Conservation (phyloP, 176 grass and related monocot species). For the Bolboschoenus planiculmis region DNA sequence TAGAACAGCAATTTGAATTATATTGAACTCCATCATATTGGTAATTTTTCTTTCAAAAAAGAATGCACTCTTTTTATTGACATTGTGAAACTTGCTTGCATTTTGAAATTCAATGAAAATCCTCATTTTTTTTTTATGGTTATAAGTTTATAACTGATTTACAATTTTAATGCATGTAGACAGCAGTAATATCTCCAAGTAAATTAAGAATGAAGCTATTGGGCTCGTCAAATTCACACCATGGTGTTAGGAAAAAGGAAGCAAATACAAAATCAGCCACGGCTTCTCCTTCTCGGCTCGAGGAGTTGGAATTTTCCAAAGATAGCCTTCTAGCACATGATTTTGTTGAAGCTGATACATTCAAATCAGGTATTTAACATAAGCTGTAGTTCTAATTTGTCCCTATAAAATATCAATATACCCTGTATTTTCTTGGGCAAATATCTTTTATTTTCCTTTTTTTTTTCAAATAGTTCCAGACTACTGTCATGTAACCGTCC, state of each 20-base stretch:
- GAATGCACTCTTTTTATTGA: background rate
- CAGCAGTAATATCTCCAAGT: conserved; percentile 59
- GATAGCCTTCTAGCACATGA: conserved; percentile 60
- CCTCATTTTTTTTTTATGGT: background rate
- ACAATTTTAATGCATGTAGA: conserved; percentile 28
- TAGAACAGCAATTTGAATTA: background rate
- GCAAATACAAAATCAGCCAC: conserved; percentile 33
- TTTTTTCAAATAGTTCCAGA: too few relatives aligned
- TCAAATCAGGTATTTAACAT: background rate
- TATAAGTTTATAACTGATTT: background rate
- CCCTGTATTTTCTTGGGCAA: background rate
- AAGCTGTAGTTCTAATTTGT: background rate
- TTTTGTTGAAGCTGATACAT: conserved; percentile 31
- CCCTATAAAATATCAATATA: background rate
- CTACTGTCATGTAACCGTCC: too few relatives aligned
- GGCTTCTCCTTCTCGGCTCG: conserved; percentile 49
- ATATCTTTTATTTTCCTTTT: too few relatives aligned
- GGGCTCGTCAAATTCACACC: conserved; percentile 33
- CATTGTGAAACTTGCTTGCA: background rate
- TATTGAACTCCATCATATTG: background rate
- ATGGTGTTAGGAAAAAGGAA: conserved; percentile 30
- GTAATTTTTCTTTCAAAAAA: background rate
- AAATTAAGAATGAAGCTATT: conserved; percentile 82
- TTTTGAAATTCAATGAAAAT: background rate
- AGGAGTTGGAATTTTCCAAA: conserved; percentile 42